These are phyloP conservation scores for Carex arenaria DNA, from an alignment of 202 grass and related monocot genomes.

Conservation along the genomic window DNA sequence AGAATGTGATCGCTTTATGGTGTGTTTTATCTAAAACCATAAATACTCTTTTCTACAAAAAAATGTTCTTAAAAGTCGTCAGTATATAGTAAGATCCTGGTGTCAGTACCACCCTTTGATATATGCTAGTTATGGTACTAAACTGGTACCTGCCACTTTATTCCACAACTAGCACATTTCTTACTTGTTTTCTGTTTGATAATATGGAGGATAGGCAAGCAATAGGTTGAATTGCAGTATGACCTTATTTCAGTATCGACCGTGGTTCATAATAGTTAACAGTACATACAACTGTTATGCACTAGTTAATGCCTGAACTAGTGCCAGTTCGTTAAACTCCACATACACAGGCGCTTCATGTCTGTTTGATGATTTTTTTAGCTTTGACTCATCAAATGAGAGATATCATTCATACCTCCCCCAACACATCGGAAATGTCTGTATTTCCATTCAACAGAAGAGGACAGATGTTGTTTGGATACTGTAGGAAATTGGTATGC, in stretches of 20 bases:
- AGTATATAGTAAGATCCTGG: not conserved
- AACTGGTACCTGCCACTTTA: no score
- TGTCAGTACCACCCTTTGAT: no score
- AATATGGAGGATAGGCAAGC: no score
- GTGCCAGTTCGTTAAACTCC: not conserved
- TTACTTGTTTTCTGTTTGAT: no score
- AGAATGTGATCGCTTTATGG: slow-evolving; percentile 60
- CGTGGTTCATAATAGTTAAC: no score
- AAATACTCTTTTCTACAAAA: not conserved
- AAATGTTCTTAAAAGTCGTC: not conserved
- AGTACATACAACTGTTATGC: not conserved
- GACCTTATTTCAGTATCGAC: no score
- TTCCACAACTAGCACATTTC: no score
- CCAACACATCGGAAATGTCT: not conserved
- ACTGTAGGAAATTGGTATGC: not conserved
- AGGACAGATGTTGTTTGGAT: not conserved
- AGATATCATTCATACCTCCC: not conserved
- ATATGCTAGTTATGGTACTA: no score
- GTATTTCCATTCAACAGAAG: not conserved
- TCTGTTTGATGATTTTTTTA: not conserved
- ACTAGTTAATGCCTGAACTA: not conserved
- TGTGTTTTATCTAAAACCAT: slow-evolving; percentile 13
- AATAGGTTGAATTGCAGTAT: no score
- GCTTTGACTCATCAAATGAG: not conserved
- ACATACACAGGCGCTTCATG: not conserved